A percentile compares a stretch with the other conserved stretches of the same genome.
Conservation (phyloP, 2,329 filamentous ascomycete genomes). For the Curvularia sp. region DNA sequence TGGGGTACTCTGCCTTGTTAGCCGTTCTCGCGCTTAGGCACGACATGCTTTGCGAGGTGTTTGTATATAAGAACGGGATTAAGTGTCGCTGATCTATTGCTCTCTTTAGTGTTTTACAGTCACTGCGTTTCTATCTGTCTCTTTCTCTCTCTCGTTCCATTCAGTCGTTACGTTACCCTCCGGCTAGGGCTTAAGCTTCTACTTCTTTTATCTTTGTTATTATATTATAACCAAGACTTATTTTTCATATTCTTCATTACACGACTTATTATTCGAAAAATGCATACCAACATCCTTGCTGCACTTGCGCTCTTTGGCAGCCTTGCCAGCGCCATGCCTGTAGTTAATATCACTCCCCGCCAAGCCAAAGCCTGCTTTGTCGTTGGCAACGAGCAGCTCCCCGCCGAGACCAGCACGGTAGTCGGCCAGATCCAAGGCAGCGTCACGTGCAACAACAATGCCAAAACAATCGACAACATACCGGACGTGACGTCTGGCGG, state of each 20-base stretch:
- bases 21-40: slow-evolving; percentile 19
- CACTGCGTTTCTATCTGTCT: slow-evolving; percentile 5
- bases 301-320: slow-evolving; percentile 23
- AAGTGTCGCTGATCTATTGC: slow-evolving; percentile 8
- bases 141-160: slow-evolving; percentile 10
- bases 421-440: slow-evolving; percentile 54
- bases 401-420: slow-evolving; percentile 57
- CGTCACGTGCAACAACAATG: slow-evolving; percentile 60
- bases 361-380: slow-evolving; percentile 60
- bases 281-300: slow-evolving; percentile 27
- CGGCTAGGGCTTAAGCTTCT: slow-evolving; percentile 18
- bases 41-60: not conserved
- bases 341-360: slow-evolving; percentile 18
- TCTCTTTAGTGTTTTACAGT: slow-evolving; percentile 9
- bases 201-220: slow-evolving; percentile 9
- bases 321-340: slow-evolving; percentile 26
- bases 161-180: slow-evolving; percentile 15
- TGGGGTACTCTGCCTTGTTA: slow-evolving; percentile 19
- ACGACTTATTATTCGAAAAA: slow-evolving; percentile 11
- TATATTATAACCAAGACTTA: not conserved
- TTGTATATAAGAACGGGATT: slow-evolving; percentile 9
- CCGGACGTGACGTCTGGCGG: slow-evolving; percentile 64
- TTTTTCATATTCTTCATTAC: slow-evolving; percentile 4
- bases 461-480: slow-evolving; percentile 61
- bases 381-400: slow-evolving; percentile 60